phyloP scores from a whole-genome alignment of 495 filamentous ascomycete species.

The Neurospora sp. region DNA sequence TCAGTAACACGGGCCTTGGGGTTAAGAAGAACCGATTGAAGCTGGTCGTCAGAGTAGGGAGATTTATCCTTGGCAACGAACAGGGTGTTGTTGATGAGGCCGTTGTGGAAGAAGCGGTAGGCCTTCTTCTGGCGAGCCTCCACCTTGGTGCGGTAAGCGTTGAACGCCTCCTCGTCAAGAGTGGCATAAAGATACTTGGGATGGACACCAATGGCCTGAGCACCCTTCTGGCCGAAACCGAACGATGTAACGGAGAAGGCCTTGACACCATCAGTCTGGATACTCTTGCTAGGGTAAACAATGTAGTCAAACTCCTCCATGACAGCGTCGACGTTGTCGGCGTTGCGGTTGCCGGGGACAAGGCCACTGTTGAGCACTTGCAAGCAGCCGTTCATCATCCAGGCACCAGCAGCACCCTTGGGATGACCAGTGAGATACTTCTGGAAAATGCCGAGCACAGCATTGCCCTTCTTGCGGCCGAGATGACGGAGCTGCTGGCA shows the following conservation, averaged over 20 bases:
- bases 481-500: constrained; percentile 95
- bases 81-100: constrained; percentile 90
- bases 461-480: constrained; percentile 90
- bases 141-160: constrained; percentile 77
- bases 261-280: constrained; percentile 97
- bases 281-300: constrained; percentile 85
- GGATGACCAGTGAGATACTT: constrained; percentile 98
- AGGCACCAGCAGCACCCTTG: constrained; percentile 97
- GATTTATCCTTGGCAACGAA: constrained; percentile 90
- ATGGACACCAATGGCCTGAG: constrained; percentile 93
- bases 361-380: constrained; percentile 89
- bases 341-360: constrained; percentile 95
- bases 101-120: constrained; percentile 96
- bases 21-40: constrained; percentile 83
- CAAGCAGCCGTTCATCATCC: constrained; percentile 98
- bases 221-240: constrained; percentile 98
- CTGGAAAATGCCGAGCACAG: constrained; percentile 95
- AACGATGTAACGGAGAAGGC: constrained; percentile 98
- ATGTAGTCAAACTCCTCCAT: constrained; percentile 98
- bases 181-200: constrained; percentile 91
- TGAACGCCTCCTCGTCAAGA: constrained; percentile 78
- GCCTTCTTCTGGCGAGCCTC: constrained; percentile 92
- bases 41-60: constrained; percentile 81
- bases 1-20: constrained; percentile 77
- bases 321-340: constrained; percentile 90